Evolutionary conservation across 495 filamentous ascomycete genomes (phyloP).

Genomic region (Xylaria intraflava): DNA sequence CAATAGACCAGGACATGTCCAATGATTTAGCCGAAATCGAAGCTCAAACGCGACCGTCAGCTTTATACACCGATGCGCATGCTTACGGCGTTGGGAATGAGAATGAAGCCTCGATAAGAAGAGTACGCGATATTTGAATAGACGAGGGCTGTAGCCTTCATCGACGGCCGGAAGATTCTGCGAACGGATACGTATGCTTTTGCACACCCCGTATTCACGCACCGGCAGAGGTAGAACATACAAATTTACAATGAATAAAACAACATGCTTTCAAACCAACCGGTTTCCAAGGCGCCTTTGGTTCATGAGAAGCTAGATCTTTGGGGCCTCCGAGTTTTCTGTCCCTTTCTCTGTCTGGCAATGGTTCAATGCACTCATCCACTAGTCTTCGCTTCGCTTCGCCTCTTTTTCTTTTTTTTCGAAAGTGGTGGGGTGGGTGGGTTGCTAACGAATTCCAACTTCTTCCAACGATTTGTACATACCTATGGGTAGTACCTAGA

Average conservation of each 20-base stretch:
- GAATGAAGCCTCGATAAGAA: background rate
- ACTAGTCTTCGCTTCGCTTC: background rate
- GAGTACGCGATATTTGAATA: background rate
- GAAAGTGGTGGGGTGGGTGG: background rate
- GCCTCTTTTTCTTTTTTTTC: background rate
- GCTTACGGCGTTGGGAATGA: background rate
- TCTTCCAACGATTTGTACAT: background rate
- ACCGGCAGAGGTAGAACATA: background rate
- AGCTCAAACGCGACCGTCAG: background rate
- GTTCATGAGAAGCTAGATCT: background rate
- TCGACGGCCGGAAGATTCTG: background rate
- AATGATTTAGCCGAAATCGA: background rate
- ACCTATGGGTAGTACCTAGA: no score
- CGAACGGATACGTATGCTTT: background rate
- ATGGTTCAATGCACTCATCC: background rate
- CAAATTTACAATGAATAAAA: conserved; percentile 2
- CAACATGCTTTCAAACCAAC: background rate
- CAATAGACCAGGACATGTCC: conserved; percentile 17
- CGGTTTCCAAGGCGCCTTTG: background rate
- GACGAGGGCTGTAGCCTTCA: background rate
- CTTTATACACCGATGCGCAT: background rate
- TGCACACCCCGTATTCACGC: background rate
- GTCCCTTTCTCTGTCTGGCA: no score
- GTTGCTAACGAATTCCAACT: background rate
- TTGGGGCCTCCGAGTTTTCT: conserved; percentile 1